Base-by-base conservation (phyloP, 2,329 filamentous ascomycete species). In the Mollisiaceae sp. region DNA sequence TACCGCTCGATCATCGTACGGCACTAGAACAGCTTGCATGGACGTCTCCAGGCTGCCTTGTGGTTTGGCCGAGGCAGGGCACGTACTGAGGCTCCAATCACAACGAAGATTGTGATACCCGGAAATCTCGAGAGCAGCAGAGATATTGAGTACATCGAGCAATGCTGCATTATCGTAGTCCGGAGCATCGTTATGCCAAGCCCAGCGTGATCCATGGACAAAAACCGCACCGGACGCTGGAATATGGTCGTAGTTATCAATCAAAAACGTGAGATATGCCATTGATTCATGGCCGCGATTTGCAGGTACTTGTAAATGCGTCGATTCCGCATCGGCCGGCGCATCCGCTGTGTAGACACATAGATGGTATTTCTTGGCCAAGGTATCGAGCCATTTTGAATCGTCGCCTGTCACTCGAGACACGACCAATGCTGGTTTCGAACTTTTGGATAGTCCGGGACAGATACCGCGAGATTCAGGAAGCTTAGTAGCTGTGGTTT, bases 21-120 rank as follows among this genome's bases (percentile, higher is more conserved):
- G 81, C 59, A 79, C 76, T 0, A 82, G 59, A 1, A 74, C 72
- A 1, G 78, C 77, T 66, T 76, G 77, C 20, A 78, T 62, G 1
- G 73, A 73, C 8, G 76, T 81, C 65, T 81, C 79, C 8, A 82
- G 66, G 68, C 77, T 78, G 0, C 78, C 78, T 62, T 82, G 81
- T 1, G 80, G 73, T 2, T 76, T 70, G 0, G 75, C 72, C 2
- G 73, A 72, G 0, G 74, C 47, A 1, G 73, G 68, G 65, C 80
- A 80, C 0, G 79, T 80, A 58, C 81, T 81, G 1, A 72, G 35
- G 57, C 79, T 81, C 82, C 82, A 83, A 69, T 83, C 81, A 65
- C 82, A 84, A 52, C 81, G 78, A 35, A 84, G 74, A 64, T 84
- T 84, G 62, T 82, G 78, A 68, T 83, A 84, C 0, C 82, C 82